These are phyloP conservation scores for Trichaptum fuscoviolaceum DNA, from an alignment of 768 basidiomycete genomes.

Conservation along the genomic window DNA sequence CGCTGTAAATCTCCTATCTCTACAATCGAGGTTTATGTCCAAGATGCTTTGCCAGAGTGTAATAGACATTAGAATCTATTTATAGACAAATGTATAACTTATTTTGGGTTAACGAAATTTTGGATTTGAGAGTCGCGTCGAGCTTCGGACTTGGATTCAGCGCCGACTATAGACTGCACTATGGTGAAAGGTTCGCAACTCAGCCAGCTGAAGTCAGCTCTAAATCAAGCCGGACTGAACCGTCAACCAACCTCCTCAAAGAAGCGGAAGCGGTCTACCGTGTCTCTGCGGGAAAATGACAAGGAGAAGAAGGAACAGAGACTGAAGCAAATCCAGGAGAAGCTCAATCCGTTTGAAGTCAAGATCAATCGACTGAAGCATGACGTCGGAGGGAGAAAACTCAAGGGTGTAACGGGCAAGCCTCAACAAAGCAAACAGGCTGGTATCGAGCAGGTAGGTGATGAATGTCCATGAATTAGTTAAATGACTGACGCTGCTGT, in stretches of 20 bases:
- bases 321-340: constrained; percentile 77
- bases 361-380: constrained; percentile 91
- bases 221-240: constrained; percentile 74
- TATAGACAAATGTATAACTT: background rate
- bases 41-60: no score
- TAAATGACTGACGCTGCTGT: constrained; percentile 6
- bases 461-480: constrained; percentile 9
- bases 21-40: background rate
- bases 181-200: constrained; percentile 90
- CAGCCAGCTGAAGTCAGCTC: constrained; percentile 81
- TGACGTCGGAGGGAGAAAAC: constrained; percentile 82
- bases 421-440: constrained; percentile 88
- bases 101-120: background rate
- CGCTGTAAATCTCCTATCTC: no score
- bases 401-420: constrained; percentile 77
- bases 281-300: constrained; percentile 55
- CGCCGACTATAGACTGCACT: background rate
- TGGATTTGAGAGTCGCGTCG: background rate
- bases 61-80: no score
- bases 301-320: constrained; percentile 77
- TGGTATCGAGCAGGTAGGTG: constrained; percentile 79
- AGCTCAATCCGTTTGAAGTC: constrained; percentile 90
- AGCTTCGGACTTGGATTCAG: background rate
- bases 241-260: constrained; percentile 51
- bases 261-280: constrained; percentile 60